Evolutionary conservation across 176 grass and related monocot genomes (phyloP), one percentile per base, ranked within the genome.

Genomic region (Cenchrus fungigraminus): DNA sequence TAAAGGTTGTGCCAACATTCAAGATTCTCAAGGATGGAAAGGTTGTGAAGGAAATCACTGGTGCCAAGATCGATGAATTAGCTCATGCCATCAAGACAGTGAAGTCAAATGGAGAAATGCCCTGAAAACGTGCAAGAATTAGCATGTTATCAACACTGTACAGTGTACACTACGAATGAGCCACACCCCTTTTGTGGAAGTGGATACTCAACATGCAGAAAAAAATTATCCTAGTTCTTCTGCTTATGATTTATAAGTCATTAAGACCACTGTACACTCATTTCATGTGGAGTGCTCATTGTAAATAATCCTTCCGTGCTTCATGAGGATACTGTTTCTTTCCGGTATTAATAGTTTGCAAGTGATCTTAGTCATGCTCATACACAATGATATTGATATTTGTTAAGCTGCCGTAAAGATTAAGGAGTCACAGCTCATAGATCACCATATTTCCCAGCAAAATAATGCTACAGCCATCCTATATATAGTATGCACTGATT

Each of bases 21-120:
- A 99, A 99, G 80, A 97, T 99, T 82, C 53, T 99, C 75, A 97
- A 94, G 88, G 89, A 92, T 15, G 79, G 91, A 34, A 94, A 97
- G 82, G 88, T 99, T 28, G 78, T 91, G 65, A 96, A 91, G 88
- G 97, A 99, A 87, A 85, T 99, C 37, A 99, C 88, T 6, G 97
- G 97, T 34, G 94, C 97, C 3, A 99, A 99, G 82, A 73, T 94
- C 9, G 97, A 97, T 68, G 97, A 97, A 54, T 81, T 99, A 75
- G 79, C 84, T 17, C 25, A 71, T 1, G 92, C 91, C 1, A 99
- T 97, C 32, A 88, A 99, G 44, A 73, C 86, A 57, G 86, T 78
- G 74, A 99, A 94, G 89, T 91, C 79, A 68, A 92, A 74, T 56
- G 86, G 85, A 98, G 76, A 64, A 71, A 73, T 85, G 6, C 29